Base-by-base conservation (phyloP, 345 rosid species). In the Conringia planisiliqua region DNA sequence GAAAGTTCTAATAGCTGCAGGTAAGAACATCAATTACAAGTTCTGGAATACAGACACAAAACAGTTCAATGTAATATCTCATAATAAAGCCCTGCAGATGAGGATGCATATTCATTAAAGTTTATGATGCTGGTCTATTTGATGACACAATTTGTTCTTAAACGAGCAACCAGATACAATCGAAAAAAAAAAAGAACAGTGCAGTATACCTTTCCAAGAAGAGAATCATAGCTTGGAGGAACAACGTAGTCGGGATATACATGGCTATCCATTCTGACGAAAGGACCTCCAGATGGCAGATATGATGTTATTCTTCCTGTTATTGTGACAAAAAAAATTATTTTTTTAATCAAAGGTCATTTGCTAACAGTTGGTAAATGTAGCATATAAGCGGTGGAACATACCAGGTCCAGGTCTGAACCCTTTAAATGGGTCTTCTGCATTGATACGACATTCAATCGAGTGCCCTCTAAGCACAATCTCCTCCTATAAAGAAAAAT, bases 251-350 rank as follows among this genome's bases (percentile, higher is more conserved):
- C 97, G 22, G 99, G 88, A 85, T 95, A 95, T 7, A 95, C 89
- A 69, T 91, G 99, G 84, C 99, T 95, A 68, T 95, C 99, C 97
- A 95, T 95, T 84, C 99, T 84, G 61, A 95, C 97, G 79, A 91
- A 91, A n/a, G 99, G 99, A 54, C 99, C 99, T 85, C 99, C 97
- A 76, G 99, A 88, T 68, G 99, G 99, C 78, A 95, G 80, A 74
- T 95, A 95, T 50, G 99, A 79, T 68, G 97, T 91, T 82, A 95
- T 90, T 82, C 96, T 91, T 62, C 99, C 99, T 95, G 90, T 64
- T 11, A 65, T 62, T 65, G 52, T 32, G 22, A 71, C 33, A 66
- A 39, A 7, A 18, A 30, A 12, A 18, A 17, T 10, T 47, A 17
- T 10, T 47, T 12, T 57, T 65, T 6, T 12, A 59, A 66, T 2